Conservation (phyloP, 148 eudicot genomes). For the Diospyros lotus region DNA sequence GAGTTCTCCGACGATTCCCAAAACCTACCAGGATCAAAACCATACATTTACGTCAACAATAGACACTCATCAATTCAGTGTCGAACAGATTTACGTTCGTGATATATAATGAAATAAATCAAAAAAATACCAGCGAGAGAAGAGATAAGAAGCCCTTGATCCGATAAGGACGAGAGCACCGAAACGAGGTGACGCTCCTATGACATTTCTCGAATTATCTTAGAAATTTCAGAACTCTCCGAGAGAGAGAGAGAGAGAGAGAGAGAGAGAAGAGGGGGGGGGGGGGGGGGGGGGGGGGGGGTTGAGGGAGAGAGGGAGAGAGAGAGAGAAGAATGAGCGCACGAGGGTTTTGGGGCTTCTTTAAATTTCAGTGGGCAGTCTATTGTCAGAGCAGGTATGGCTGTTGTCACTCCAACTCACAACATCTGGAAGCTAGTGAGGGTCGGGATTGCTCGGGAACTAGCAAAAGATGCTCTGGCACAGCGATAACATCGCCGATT, state of each 20-base stretch:
- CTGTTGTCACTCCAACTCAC: background rate
- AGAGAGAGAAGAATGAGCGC: background rate
- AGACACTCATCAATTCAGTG: too few relatives aligned
- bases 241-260: background rate
- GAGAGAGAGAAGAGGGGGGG: too few relatives aligned
- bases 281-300: too few relatives aligned
- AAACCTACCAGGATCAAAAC: background rate
- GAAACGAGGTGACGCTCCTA: background rate
- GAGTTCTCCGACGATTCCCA: background rate
- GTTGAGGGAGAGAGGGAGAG: background rate
- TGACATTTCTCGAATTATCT: slow-evolving; percentile 7
- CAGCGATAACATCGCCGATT: background rate
- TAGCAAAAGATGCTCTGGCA: background rate
- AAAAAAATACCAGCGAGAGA: background rate
- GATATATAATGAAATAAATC: too few relatives aligned
- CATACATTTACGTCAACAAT: too few relatives aligned
- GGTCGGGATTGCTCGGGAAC: background rate
- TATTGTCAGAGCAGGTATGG: background rate
- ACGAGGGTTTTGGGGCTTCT: slow-evolving; percentile 7
- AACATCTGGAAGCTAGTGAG: background rate
- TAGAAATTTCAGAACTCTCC: background rate
- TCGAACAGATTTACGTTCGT: too few relatives aligned
- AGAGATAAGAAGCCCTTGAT: slow-evolving; percentile 21
- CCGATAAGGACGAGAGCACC: slow-evolving; percentile 16
- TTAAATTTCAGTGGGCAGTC: background rate